A percentile compares a stretch with the other conserved stretches of the same genome.
Evolutionary conservation across 2,329 filamentous ascomycete species (phyloP).

Genomic region (Epicoccum sorghinum): DNA sequence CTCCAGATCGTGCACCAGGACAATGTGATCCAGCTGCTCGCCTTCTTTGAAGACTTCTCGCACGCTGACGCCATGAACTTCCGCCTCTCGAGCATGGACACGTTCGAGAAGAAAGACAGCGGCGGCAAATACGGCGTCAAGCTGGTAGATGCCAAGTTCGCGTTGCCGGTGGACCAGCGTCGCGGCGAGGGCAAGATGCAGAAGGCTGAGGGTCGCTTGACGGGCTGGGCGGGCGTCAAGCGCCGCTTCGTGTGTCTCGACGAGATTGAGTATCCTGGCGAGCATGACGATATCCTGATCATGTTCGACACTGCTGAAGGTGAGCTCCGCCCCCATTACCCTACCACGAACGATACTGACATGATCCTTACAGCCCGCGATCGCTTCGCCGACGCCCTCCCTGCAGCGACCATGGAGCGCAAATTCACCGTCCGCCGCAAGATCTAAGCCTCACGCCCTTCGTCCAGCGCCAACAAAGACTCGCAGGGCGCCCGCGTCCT

Average conservation of each 20-base stretch:
- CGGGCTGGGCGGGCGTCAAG: constrained; percentile 60
- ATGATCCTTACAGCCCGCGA: constrained; percentile 49
- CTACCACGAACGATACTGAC: constrained; percentile 26
- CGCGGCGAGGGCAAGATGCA: constrained; percentile 57
- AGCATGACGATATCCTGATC: constrained; percentile 90
- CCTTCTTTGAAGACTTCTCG: constrained; percentile 86
- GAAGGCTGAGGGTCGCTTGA: constrained; percentile 55
- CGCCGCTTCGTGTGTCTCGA: constrained; percentile 83
- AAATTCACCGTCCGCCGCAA: constrained; percentile 53
- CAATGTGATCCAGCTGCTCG: constrained; percentile 76
- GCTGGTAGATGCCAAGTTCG: constrained; percentile 90
- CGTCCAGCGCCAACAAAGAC: no score
- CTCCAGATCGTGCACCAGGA: constrained; percentile 81
- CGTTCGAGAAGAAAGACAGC: constrained; percentile 69
- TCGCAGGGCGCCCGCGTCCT: no score
- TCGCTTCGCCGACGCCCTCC: constrained; percentile 53
- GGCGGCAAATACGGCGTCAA: constrained; percentile 70
- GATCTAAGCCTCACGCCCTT: constrained; percentile 28
- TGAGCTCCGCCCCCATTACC: constrained; percentile 52
- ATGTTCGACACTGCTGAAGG: constrained; percentile 80
- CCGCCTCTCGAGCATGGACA: constrained; percentile 80
- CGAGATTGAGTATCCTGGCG: constrained; percentile 84
- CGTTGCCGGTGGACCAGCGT: constrained; percentile 67
- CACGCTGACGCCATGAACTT: constrained; percentile 92
- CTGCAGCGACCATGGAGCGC: constrained; percentile 50